Evolutionary conservation across 805 yeast genomes (phyloP), one percentile per base, ranked within the genome.

Genomic region (Naumovozyma baii): DNA sequence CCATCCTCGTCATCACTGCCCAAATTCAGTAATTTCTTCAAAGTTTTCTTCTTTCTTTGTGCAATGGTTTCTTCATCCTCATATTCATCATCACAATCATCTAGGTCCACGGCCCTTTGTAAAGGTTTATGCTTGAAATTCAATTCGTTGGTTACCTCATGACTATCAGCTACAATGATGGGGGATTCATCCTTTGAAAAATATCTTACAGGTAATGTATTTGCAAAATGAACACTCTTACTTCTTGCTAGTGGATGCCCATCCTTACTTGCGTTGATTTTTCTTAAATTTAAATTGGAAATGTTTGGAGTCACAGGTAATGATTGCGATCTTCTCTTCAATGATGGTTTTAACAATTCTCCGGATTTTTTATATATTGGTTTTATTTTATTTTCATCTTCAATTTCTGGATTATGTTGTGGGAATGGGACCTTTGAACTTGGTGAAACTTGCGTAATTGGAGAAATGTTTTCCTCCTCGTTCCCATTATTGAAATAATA

Each of bases 161-260:
- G 31, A 8, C 14, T 8, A 8, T 36, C 37, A 29, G 30, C 28
- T 60, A 90, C 83, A 2, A 86, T 81, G 3, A 74, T 68, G 13
- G 97, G 96, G 39, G 72, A 74, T 54, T 86, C 95, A 40, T 71
- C 70, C 48, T 76, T 73, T 44, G 76, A 71, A 56, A 85, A 87
- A 58, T 81, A 83, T 41, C 81, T 72, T 18, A 85, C 80, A 47
- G 83, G 84, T 16, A 69, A 73, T 25, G 68, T 74, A 33, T 75
- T 70, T 36, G 83, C 87, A 56, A 86, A 86, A 66, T 85, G 95
- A 5, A 86, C 96, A 56, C 75, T 82, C 54, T 78, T 80, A 48
- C 76, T 70, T 54, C 72, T 72, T 3, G 78, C 39, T 34, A 44
- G 31, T 29, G 25, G 13, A 37, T 33, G 36, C 28, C 29, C 26